phyloP scores from a whole-genome alignment of 2,329 filamentous ascomycete genomes.

The Ploettnerulaceae sp. region DNA sequence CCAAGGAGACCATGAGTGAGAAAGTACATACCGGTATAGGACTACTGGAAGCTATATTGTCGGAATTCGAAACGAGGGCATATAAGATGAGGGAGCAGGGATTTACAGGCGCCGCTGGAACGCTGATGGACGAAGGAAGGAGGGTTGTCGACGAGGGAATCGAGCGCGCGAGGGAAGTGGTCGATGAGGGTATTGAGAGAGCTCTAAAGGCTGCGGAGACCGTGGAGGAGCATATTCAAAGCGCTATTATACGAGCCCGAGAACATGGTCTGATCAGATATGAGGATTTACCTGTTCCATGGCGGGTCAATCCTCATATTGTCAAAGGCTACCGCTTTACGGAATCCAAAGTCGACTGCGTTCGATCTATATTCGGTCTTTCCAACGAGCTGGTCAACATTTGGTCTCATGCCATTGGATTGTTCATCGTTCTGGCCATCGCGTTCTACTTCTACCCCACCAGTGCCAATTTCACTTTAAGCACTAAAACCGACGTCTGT shows the following conservation, averaged over 20 bases:
- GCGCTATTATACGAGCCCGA: conserved; percentile 68
- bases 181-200: conserved; percentile 76
- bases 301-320: conserved; percentile 95
- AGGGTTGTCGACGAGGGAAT: conserved; percentile 77
- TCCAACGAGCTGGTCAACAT: conserved; percentile 98
- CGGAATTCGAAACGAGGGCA: conserved; percentile 78
- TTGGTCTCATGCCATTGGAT: conserved; percentile 88
- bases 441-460: conserved; percentile 96
- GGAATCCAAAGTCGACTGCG: conserved; percentile 83
- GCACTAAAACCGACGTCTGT: conserved; percentile 81
- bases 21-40: conserved; percentile 86
- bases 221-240: conserved; percentile 78
- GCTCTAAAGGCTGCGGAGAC: conserved; percentile 78
- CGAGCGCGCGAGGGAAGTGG: conserved; percentile 66
- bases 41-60: conserved; percentile 77
- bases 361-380: conserved; percentile 74
- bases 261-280: conserved; percentile 82
- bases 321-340: conserved; percentile 87
- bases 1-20: conserved; percentile 82
- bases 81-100: conserved; percentile 76
- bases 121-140: conserved; percentile 71
- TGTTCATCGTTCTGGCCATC: conserved; percentile 80
- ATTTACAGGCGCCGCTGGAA: conserved; percentile 65
- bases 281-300: conserved; percentile 83
- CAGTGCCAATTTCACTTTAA: conserved; percentile 78